Conservation (phyloP, 495 filamentous ascomycete genomes). For the Penicillium cinerascens region DNA sequence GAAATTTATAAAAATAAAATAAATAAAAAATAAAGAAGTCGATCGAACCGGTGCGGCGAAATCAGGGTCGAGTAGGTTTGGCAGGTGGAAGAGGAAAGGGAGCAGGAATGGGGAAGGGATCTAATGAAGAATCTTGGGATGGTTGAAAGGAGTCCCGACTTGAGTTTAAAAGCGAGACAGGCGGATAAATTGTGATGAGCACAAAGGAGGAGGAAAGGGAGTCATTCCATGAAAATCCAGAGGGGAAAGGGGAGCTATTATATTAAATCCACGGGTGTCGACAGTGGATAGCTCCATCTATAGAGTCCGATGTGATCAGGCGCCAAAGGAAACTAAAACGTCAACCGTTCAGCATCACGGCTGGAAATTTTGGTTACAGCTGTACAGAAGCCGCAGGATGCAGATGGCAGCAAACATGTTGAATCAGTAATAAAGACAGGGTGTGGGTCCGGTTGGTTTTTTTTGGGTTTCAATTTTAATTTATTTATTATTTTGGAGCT, state of each 20-base stretch:
- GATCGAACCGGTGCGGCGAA: background rate
- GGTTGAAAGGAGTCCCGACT: background rate
- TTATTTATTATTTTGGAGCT: slow-evolving; percentile 1
- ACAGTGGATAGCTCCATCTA: slow-evolving; percentile 40
- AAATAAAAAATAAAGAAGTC: background rate
- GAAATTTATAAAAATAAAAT: background rate
- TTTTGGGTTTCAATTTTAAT: slow-evolving; percentile 10
- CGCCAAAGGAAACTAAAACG: slow-evolving; percentile 35
- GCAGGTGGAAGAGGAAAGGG: background rate
- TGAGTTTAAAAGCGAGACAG: slow-evolving; percentile 1
- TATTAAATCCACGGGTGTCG: slow-evolving; percentile 27
- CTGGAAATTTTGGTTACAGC: slow-evolving; percentile 42
- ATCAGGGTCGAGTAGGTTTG: background rate
- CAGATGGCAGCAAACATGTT: slow-evolving; percentile 41
- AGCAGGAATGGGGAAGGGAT: slow-evolving; percentile 25
- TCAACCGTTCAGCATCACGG: slow-evolving; percentile 34
- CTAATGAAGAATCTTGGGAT: slow-evolving; percentile 27
- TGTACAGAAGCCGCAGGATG: slow-evolving; percentile 40
- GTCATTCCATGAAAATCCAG: slow-evolving; percentile 16
- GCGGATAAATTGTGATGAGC: slow-evolving; percentile 9
- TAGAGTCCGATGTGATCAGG: slow-evolving; percentile 37
- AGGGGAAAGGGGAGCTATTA: slow-evolving; percentile 35
- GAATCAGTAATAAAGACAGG: slow-evolving; percentile 26
- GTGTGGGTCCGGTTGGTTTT: slow-evolving; percentile 14
- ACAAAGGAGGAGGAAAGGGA: slow-evolving; percentile 18